Conservation (phyloP, 192 early-diverging fungal species). For the Gonapodya prolifera region DNA sequence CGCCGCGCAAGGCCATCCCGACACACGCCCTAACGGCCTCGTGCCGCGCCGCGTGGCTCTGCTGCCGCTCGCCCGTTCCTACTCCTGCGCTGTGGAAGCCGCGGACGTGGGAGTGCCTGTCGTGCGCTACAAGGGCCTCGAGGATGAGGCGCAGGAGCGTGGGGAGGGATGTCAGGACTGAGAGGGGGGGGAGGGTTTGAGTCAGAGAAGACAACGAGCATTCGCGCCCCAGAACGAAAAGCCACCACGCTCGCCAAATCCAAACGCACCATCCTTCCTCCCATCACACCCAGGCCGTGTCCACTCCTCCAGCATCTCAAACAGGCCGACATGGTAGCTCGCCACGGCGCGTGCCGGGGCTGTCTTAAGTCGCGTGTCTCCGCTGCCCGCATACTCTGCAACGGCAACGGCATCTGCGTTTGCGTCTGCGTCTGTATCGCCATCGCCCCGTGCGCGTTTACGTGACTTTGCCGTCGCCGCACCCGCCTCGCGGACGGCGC, state of each 20-base stretch:
- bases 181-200: neutral
- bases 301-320: neutral
- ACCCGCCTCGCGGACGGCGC: neutral
- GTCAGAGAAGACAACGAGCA: neutral
- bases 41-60: neutral
- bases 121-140: neutral
- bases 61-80: neutral
- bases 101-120: neutral
- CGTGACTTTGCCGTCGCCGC: neutral
- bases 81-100: neutral
- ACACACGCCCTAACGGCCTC: neutral
- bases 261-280: neutral
- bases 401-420: neutral
- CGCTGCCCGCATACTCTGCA: neutral
- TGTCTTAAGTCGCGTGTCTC: neutral
- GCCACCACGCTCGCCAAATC: too few relatives aligned
- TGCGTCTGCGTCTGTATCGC: too few relatives aligned
- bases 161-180: neutral
- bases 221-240: too few relatives aligned
- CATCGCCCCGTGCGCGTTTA: neutral
- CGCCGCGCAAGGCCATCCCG: neutral
- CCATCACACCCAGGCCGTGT: neutral
- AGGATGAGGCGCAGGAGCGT: neutral
- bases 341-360: neutral
- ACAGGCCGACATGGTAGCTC: neutral